Base-by-base conservation (phyloP, 805 yeast genomes). In the Gaillardinia entomophila region DNA sequence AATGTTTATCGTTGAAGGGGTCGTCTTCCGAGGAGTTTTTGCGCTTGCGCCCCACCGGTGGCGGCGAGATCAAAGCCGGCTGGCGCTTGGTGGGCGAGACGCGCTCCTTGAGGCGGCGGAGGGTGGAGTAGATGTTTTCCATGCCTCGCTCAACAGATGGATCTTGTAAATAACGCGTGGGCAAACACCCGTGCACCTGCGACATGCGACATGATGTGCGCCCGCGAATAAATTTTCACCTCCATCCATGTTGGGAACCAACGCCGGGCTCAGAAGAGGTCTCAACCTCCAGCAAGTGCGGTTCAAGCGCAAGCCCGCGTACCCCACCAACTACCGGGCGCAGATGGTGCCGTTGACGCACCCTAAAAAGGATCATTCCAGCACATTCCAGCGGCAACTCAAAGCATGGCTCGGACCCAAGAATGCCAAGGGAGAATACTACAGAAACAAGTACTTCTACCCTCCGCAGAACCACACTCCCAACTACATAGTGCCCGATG, bases 351-450 rank as follows among this genome's bases (percentile, higher is more conserved):
- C 53, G 11, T 46, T 47, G 32, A 44, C 53, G 18, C 53, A 51
- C 32, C 49, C 53, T 14, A 60, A 61, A 42, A 63, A 63, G 40
- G 71, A 64, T 47, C 71, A 64, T 35, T 41, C 64, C 8, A 70
- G 83, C 6, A 74, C 72, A 37, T 67, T 82, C 51, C 75, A 74
- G 47, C 68, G 75, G 53, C 76, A 77, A 25, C 65, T 87, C 73
- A 75, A 77, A 43, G 75, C 71, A 42, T 88, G 86, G 62, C 63
- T 88, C 35, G 97, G 97, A 3, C 90, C 90, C 24, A 75, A 70
- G 54, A 87, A 86, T 59, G 76, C 76, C 60, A 80, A 82, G 55
- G 96, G 96, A 13, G 87, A 85, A 43, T 84, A 85, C 56, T 69
- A 70, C 40, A 60, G 76, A 51, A 89, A 87, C 69, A 85, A 81